Evolutionary conservation across 2,329 filamentous ascomycete species (phyloP).

Genomic region (Paramyrothecium roridum): DNA sequence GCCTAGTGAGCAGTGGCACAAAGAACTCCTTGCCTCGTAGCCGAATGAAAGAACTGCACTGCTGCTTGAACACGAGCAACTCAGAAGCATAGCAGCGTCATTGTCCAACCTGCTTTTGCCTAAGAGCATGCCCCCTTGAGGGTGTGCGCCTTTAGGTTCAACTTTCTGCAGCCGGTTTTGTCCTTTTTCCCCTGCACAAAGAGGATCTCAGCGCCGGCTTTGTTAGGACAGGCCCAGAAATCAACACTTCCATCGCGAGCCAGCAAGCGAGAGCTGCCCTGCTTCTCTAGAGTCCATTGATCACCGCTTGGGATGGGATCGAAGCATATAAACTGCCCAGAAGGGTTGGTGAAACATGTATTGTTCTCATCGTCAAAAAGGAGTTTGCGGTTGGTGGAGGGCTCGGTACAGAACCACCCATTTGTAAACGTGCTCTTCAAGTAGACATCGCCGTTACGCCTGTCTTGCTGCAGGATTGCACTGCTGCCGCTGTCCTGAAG

Average conservation of each 20-base stretch:
- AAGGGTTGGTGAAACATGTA: slow-evolving; percentile 26
- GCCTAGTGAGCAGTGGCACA: not conserved
- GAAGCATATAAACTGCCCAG: slow-evolving; percentile 24
- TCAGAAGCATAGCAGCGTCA: too few species aligned
- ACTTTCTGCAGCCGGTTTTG: slow-evolving; percentile 15
- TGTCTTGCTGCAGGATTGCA: slow-evolving; percentile 20
- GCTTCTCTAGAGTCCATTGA: slow-evolving; percentile 20
- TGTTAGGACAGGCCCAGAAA: slow-evolving; percentile 22
- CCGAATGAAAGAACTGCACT: too few species aligned
- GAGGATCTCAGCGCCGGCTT: slow-evolving; percentile 15
- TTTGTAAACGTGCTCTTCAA: slow-evolving; percentile 16
- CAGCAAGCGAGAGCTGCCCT: slow-evolving; percentile 15
- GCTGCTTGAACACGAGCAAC: too few species aligned
- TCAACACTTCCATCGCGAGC: slow-evolving; percentile 16
- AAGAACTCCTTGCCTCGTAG: too few species aligned
- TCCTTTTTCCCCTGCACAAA: slow-evolving; percentile 13
- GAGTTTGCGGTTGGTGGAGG: slow-evolving; percentile 15
- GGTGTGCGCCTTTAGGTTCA: slow-evolving; percentile 18
- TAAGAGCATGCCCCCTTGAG: slow-evolving; percentile 21
- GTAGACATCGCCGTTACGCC: slow-evolving; percentile 19
- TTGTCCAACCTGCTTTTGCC: not conserved
- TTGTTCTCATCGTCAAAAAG: slow-evolving; percentile 23
- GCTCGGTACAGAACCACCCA: slow-evolving; percentile 28
- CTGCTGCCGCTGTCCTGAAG: slow-evolving; percentile 20
- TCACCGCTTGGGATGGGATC: slow-evolving; percentile 25